Percentiles rank a stretch among this genome's conserved stretches.
Evolutionary conservation across 2,329 filamentous ascomycete species (phyloP).

Genomic region (Xylaria arbuscula): DNA sequence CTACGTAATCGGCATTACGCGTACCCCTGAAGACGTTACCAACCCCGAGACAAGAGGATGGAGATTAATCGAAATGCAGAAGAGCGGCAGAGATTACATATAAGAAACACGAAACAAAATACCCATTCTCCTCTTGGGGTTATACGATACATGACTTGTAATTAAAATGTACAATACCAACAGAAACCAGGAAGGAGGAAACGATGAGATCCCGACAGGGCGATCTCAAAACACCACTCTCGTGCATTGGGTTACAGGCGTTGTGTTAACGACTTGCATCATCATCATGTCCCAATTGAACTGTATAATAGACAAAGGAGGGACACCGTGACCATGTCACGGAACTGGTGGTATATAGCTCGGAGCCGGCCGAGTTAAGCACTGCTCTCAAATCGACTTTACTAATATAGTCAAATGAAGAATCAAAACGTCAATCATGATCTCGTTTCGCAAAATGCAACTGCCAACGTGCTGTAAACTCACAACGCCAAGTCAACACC

Average conservation of each 20-base stretch:
- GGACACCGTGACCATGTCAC: conserved; percentile 33
- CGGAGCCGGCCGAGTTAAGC: conserved; percentile 12
- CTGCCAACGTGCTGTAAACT: background rate
- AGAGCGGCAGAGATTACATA: conserved; percentile 90
- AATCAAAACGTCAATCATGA: conserved; percentile 11
- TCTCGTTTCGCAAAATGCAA: background rate
- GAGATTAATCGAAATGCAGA: conserved; percentile 98
- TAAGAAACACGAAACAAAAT: conserved; percentile 49
- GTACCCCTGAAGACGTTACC: conserved; percentile 93
- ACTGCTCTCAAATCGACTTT: conserved; percentile 18
- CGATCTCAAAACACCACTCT: conserved; percentile 49
- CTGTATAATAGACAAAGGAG: conserved; percentile 49
- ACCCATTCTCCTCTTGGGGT: conserved; percentile 28
- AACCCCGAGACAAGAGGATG: conserved; percentile 97
- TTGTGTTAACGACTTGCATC: conserved; percentile 41
- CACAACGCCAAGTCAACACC: background rate
- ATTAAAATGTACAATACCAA: conserved; percentile 47
- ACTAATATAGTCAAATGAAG: conserved; percentile 19
- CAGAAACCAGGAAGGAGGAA: conserved; percentile 37
- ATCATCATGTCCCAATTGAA: conserved; percentile 28
- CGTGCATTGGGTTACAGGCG: conserved; percentile 43
- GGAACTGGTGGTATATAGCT: conserved; percentile 36
- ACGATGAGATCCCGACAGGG: conserved; percentile 29
- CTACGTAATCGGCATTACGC: conserved; percentile 95
- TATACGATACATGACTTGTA: conserved; percentile 45